Percentiles rank a stretch among this genome's conserved stretches.
phyloP scores from a whole-genome alignment of 257 asterid genomes.

The Solanum arcanum region DNA sequence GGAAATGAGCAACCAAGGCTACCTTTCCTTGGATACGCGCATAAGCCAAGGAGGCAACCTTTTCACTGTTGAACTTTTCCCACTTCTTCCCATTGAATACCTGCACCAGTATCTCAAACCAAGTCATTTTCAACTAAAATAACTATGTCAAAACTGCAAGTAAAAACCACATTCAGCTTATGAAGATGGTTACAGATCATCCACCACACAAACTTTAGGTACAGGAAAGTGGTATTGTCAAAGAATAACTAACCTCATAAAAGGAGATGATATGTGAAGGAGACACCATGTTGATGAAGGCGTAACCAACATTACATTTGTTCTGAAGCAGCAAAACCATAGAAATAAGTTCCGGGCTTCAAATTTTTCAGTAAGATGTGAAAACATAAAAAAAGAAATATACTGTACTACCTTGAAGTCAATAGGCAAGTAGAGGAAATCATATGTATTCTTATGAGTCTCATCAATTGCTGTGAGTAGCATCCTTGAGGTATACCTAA shows the following conservation, averaged over 20 bases:
- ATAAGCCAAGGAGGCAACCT: conserved; percentile 89
- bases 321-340: conserved; percentile 39
- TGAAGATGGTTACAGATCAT: not conserved
- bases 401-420: conserved; percentile 74
- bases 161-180: not conserved
- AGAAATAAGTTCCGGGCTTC: not conserved
- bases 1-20: conserved; percentile 78
- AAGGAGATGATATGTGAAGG: conserved; percentile 71
- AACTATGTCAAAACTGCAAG: not conserved
- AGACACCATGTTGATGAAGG: conserved; percentile 92
- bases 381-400: not conserved
- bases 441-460: conserved; percentile 81
- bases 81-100: conserved; percentile 91
- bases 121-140: not conserved
- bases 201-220: not conserved
- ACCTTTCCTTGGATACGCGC: conserved; percentile 88
- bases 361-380: not conserved
- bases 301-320: conserved; percentile 96
- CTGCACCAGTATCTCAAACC: conserved; percentile 16
- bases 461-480: conserved; percentile 84
- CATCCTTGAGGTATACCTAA: conserved; percentile 96
- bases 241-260: conserved; percentile 50
- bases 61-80: conserved; percentile 94
- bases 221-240: not conserved
- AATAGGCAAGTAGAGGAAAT: conserved; percentile 90